phyloP scores from a whole-genome alignment of 371 early-diverging fungal species.

The Rhizopus arrhizus region DNA sequence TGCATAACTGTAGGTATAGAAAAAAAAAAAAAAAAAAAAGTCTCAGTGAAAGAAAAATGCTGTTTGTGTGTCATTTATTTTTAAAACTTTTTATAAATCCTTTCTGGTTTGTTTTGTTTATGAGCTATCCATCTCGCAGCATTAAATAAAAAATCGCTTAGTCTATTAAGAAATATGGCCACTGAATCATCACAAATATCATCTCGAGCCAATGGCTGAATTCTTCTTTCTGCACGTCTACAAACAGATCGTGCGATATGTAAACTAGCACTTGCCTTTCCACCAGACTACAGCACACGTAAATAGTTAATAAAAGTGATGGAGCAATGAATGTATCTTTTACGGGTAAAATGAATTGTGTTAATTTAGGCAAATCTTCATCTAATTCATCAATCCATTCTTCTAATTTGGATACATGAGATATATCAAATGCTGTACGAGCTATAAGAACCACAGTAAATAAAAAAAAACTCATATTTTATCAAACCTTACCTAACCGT shows the following conservation, averaged over 20 bases:
- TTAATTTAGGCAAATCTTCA: conserved; percentile 72
- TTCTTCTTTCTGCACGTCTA: conserved; percentile 83
- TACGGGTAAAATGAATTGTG: conserved; percentile 87
- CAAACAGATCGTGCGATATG: conserved; percentile 80
- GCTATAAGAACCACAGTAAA: conserved; percentile 27
- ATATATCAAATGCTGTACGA: conserved; percentile 77
- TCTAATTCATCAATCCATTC: conserved; percentile 84
- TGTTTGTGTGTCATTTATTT: conserved; percentile 15
- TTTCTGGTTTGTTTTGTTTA: conserved; percentile 67
- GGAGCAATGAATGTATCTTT: background rate
- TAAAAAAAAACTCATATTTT: background rate
- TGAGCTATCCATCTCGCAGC: conserved; percentile 83
- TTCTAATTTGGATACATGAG: conserved; percentile 71
- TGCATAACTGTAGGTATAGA: background rate
- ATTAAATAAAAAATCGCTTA: conserved; percentile 89
- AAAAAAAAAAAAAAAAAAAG: background rate
- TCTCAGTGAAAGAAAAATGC: background rate
- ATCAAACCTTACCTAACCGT: conserved; percentile 47
- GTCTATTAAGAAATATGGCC: conserved; percentile 77
- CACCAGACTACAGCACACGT: conserved; percentile 66
- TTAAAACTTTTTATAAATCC: conserved; percentile 27
- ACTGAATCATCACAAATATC: conserved; percentile 63
- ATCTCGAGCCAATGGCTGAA: conserved; percentile 74
- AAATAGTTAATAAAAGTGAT: background rate
- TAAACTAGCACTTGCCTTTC: conserved; percentile 67